Evolutionary conservation across 805 yeast species (phyloP).

Genomic region (Kodamaea restingae): DNA sequence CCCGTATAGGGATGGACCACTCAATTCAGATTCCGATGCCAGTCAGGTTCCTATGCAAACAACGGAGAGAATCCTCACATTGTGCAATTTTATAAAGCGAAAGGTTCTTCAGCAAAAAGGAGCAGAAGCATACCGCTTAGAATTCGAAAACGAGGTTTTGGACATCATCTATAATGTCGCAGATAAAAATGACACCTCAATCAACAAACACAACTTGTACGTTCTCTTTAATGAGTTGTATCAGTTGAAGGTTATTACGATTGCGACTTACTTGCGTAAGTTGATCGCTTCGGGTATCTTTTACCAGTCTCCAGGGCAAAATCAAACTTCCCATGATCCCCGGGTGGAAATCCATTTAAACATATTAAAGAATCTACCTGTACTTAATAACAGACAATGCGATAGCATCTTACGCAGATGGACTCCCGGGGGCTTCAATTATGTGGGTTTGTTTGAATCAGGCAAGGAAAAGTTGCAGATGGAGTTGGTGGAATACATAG

Average conservation of each 20-base stretch:
- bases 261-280: conserved; percentile 69
- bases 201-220: conserved; percentile 27
- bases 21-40: not conserved
- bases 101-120: conserved; percentile 9
- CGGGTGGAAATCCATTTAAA: conserved; percentile 45
- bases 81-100: conserved; percentile 40
- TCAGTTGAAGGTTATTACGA: conserved; percentile 46
- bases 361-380: conserved; percentile 57
- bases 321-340: conserved; percentile 39
- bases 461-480: conserved; percentile 30
- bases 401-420: conserved; percentile 52
- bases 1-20: conserved; percentile 26
- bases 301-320: conserved; percentile 42
- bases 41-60: too few species aligned
- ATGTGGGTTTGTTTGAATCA: conserved; percentile 35
- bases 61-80: conserved; percentile 28
- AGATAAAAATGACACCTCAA: conserved; percentile 16
- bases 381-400: conserved; percentile 50
- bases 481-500: conserved; percentile 16
- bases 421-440: conserved; percentile 28
- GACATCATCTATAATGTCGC: conserved; percentile 33
- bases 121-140: conserved; percentile 32
- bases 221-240: conserved; percentile 52
- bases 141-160: conserved; percentile 39
- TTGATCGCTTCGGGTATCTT: conserved; percentile 84